phyloP scores from a whole-genome alignment of 23 red algal species.

The Gracilaria domingensis region DNA sequence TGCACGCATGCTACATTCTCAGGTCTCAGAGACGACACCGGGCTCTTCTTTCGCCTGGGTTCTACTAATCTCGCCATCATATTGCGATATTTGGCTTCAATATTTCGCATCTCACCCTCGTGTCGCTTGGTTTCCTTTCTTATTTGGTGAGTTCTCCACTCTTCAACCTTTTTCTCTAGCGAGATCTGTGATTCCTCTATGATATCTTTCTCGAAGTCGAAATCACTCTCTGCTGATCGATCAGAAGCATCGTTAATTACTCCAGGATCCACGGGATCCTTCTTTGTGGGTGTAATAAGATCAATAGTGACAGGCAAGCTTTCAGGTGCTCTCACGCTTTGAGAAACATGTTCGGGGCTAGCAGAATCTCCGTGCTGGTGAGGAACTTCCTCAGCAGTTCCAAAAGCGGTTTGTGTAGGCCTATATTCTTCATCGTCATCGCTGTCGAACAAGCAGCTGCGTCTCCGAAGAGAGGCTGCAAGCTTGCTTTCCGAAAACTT shows the following conservation, averaged over 20 bases:
- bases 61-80: background rate
- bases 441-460: background rate
- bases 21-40: background rate
- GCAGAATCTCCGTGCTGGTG: background rate
- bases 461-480: background rate
- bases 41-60: background rate
- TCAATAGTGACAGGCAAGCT: background rate
- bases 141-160: slow-evolving; percentile 30
- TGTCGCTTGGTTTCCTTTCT: slow-evolving; percentile 28
- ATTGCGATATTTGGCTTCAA: slow-evolving; percentile 8
- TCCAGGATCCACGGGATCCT: background rate
- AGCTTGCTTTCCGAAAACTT: slow-evolving; percentile 26
- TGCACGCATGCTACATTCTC: background rate
- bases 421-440: slow-evolving; percentile 27
- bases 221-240: slow-evolving; percentile 9
- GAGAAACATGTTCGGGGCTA: background rate
- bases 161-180: slow-evolving; percentile 39
- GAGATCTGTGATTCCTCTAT: slow-evolving; percentile 44
- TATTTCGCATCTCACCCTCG: background rate
- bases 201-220: slow-evolving; percentile 30
- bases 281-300: background rate
- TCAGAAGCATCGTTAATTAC: background rate
- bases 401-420: slow-evolving; percentile 21
- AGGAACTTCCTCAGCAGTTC: background rate
- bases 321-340: background rate